phyloP scores from a whole-genome alignment of 2,329 filamentous ascomycete genomes.

The Parafenestella ontariensis region DNA sequence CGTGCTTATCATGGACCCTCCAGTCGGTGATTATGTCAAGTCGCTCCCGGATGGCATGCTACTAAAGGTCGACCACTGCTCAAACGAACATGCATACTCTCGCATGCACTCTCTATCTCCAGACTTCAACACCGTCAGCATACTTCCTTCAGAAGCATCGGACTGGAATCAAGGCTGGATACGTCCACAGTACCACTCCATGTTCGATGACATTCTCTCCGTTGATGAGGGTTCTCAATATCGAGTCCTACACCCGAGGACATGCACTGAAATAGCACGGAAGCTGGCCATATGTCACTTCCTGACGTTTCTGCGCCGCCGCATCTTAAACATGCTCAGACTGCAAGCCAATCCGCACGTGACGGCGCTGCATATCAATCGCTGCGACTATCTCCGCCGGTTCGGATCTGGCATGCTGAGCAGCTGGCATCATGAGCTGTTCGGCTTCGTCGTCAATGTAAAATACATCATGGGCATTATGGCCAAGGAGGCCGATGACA shows the following conservation, averaged over 20 bases:
- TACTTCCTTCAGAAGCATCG: not conserved
- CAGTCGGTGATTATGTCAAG: not conserved
- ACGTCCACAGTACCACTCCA: not conserved
- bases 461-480: slow-evolving; percentile 10
- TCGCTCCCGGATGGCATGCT: not conserved
- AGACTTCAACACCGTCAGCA: not conserved
- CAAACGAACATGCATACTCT: slow-evolving; percentile 7
- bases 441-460: slow-evolving; percentile 7
- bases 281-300: slow-evolving; percentile 3
- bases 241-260: not conserved
- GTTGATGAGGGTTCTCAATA: not conserved
- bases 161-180: not conserved
- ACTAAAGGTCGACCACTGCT: not conserved
- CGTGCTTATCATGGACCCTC: not conserved
- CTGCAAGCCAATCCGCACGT: slow-evolving; percentile 1
- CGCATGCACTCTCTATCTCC: slow-evolving; percentile 3
- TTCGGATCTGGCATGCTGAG: slow-evolving; percentile 1
- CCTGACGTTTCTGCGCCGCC: not conserved
- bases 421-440: slow-evolving; percentile 10
- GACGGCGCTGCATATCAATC: not conserved
- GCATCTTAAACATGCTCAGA: not conserved
- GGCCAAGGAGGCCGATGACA: slow-evolving; percentile 9
- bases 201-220: not conserved
- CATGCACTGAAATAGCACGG: slow-evolving; percentile 2
- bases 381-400: slow-evolving; percentile 2